These are phyloP conservation scores for Syzygium aqueum DNA, from an alignment of 345 rosid genomes.

Conservation along the genomic window DNA sequence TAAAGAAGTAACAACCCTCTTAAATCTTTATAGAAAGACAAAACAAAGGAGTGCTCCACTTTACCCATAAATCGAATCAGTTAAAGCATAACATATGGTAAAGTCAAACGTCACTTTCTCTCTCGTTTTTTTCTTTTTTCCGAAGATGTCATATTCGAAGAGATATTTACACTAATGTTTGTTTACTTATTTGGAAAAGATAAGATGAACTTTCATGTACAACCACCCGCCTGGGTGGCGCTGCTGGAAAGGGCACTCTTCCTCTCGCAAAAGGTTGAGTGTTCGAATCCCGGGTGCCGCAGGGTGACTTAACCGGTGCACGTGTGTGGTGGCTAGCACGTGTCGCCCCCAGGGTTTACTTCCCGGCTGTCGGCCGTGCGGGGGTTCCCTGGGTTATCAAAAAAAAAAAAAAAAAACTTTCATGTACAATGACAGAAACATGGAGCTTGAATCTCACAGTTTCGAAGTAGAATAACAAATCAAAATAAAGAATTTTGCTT, in stretches of 20 bases:
- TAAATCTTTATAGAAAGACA: background rate
- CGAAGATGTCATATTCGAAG: background rate
- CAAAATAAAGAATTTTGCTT: background rate
- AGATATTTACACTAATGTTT: background rate
- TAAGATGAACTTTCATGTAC: background rate
- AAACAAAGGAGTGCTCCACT: background rate
- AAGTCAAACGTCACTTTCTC: background rate
- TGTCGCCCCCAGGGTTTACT: too few species aligned
- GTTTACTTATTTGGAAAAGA: background rate
- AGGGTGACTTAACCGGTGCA: too few species aligned
- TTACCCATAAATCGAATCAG: background rate
- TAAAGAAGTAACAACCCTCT: background rate
- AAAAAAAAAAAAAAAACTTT: too few species aligned
- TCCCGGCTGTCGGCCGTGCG: too few species aligned
- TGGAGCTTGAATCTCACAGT: background rate
- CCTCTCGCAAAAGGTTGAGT: too few species aligned
- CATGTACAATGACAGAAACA: background rate
- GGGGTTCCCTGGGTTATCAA: too few species aligned
- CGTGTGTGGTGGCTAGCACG: too few species aligned
- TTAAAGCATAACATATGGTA: background rate
- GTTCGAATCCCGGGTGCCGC: too few species aligned
- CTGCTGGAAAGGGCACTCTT: too few species aligned
- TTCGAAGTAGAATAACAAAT: background rate
- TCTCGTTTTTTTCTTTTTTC: background rate
- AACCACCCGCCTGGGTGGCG: too few species aligned